phyloP scores from a whole-genome alignment of 2,329 filamentous ascomycete genomes.

The Aureobasidium sp. region DNA sequence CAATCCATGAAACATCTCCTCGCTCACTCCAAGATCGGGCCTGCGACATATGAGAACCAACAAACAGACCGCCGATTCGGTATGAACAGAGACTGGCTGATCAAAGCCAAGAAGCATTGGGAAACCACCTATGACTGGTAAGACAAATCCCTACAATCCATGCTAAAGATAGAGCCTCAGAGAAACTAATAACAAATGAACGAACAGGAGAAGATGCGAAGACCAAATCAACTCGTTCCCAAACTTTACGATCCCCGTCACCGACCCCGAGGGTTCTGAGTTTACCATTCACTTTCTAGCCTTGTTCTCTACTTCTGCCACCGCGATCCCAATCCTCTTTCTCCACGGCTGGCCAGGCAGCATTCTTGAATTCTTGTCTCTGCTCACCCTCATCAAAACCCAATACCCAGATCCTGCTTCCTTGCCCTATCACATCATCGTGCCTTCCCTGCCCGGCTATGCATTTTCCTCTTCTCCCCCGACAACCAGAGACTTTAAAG shows the following conservation, averaged over 20 bases:
- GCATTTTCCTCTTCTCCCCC: constrained; percentile 45
- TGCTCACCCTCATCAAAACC: constrained; percentile 40
- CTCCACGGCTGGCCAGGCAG: constrained; percentile 50
- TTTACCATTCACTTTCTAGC: constrained; percentile 48
- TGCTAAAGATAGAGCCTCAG: too few species aligned
- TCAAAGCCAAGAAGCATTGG: constrained; percentile 32
- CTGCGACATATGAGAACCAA: constrained; percentile 44
- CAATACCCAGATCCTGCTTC: constrained; percentile 42
- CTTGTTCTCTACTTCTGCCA: constrained; percentile 44
- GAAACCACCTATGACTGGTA: constrained; percentile 30
- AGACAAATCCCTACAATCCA: neutral
- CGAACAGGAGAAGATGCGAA: constrained; percentile 31
- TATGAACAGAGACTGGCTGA: constrained; percentile 42
- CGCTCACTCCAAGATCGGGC: constrained; percentile 42
- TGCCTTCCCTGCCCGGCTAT: constrained; percentile 51
- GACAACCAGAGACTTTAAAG: constrained; percentile 37
- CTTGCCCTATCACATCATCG: constrained; percentile 52
- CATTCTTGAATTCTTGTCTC: constrained; percentile 50
- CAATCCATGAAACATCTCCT: constrained; percentile 42
- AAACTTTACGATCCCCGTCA: constrained; percentile 41
- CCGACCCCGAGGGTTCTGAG: constrained; percentile 31
- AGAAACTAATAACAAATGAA: neutral
- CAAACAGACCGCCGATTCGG: constrained; percentile 39
- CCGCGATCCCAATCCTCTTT: constrained; percentile 46
- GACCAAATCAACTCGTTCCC: constrained; percentile 44